Evolutionary conservation across 2,329 filamentous ascomycete genomes (phyloP), one percentile per base, ranked within the genome.

Genomic region (Trichoderma sp.): DNA sequence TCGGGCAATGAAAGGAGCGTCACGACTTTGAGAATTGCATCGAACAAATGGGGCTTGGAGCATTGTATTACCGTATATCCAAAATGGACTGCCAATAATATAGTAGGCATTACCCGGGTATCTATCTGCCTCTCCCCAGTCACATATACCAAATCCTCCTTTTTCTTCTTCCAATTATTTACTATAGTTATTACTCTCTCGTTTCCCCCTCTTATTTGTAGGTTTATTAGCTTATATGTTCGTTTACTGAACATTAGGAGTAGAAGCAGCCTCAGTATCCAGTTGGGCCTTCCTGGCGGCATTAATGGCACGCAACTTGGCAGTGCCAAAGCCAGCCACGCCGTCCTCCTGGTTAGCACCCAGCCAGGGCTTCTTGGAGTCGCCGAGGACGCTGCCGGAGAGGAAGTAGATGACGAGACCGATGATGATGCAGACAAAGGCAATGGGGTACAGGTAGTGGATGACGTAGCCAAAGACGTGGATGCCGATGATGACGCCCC

Each of bases 311-410:
- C 89, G 92, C 76, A 90, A 86, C 86, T 93, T 96, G 63, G 95
- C 95, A 4, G 94, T 98, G 6, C 95, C 95, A 72, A 97, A 81
- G 3, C 95, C 95, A 17, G 88, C 88, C 65, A 95, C 87, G 47
- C 95, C 95, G 2, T 84, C 86, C 81, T 95, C 93, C 86, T 99
- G 96, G 80, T 94, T 91, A 71, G 90, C 87, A 2, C 95, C 95
- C 67, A 99, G 84, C 96, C 96, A 99, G 20, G 96, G 96, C 88
- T 99, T 99, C 85, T 91, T 90, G 68, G 92, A 91, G 82, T 98
- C 96, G 36, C 94, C 95, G 65, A 98, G 83, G 71, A 93, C 88
- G 79, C 90, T 92, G 71, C 94, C 93, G 1, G 92, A 91, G 43
- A 97, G 83, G 81, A 97, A 98, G 82, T 99, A 99, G 59, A 94